Base-by-base conservation (phyloP, 768 basidiomycete species). In the Pleurotus salmoneostramineus region DNA sequence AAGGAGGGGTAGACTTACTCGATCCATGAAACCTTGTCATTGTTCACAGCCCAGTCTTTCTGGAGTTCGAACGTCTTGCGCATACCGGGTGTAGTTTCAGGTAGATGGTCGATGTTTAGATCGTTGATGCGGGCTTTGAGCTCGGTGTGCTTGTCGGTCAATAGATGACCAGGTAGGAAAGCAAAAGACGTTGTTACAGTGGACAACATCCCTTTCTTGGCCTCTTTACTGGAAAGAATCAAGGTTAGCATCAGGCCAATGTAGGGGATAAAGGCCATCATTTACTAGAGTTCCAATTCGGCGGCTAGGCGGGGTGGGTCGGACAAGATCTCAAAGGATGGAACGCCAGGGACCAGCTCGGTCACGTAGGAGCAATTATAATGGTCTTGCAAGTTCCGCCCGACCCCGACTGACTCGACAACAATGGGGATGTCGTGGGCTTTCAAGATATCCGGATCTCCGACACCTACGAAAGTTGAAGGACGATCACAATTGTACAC, bases 401-500 rank as follows among this genome's bases (percentile, higher is more conserved):
- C 70, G 4, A 68, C 70, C 6, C 69, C 65, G 10, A 65, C 70
- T 15, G 68, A 62, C 36, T 70, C 65, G 27, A 71, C 33, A 15
- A 64, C 40, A 31, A 61, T 52, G 4, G 62, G 52, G 34, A 72
- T 65, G 3, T 58, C 62, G 14, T 57, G 58, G 5, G 48, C 15
- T n/a, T 33, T 36, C 27, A 68, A 54, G 4, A 66, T 17, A 14
- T 61, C 54, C 32, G 47, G 49, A 37, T 62, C 58, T 17, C 66
- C 66, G 32, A 68, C 61, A 14, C 66, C 66, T 64, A 43, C 10
- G 5, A 6, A 37, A 8, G n/a, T 33, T n/a, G 6, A 36, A 49
- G 45, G 47, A 17, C 3, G 47, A 8, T 48, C 8, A 0, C 7
- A 27, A 1, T 27, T 1, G 21, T 27, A 27, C 21, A 3, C 3